phyloP scores from a whole-genome alignment of 2,329 filamentous ascomycete species.

The Acrocalymma vagum region DNA sequence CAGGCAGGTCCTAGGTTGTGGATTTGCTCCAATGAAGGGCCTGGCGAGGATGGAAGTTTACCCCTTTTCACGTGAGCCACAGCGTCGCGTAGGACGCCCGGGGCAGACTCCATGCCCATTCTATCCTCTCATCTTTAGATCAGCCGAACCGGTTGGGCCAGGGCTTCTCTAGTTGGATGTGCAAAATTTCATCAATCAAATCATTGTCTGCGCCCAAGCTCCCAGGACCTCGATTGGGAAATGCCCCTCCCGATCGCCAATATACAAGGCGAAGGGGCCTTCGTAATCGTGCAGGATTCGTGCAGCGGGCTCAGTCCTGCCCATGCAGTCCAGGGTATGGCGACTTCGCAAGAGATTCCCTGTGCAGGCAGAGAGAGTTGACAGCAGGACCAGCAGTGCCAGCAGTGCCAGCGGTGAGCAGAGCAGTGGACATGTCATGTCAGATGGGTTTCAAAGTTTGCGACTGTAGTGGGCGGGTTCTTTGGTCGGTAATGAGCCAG shows the following conservation, averaged over 20 bases:
- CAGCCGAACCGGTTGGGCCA: constrained; percentile 38
- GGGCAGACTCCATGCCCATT: constrained; percentile 11
- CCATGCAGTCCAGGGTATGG: constrained; percentile 16
- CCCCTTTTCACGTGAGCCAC: constrained; percentile 42
- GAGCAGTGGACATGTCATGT: constrained; percentile 1
- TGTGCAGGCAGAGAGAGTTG: neutral
- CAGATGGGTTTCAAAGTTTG: constrained; percentile 3
- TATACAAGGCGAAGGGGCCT: constrained; percentile 20
- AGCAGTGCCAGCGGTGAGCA: constrained; percentile 2
- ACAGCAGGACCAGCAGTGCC: constrained; percentile 2
- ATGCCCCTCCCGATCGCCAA: constrained; percentile 27
- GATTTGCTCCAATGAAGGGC: constrained; percentile 5
- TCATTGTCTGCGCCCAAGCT: constrained; percentile 19
- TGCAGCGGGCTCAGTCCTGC: constrained; percentile 13
- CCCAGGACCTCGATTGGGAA: constrained; percentile 27
- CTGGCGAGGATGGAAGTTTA: constrained; percentile 9
- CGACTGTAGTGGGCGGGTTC: constrained; percentile 8
- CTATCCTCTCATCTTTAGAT: constrained; percentile 32
- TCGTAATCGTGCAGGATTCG: constrained; percentile 29
- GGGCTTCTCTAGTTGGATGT: constrained; percentile 20
- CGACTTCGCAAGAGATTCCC: neutral
- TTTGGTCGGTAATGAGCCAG: constrained; percentile 10
- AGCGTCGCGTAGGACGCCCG: constrained; percentile 3
- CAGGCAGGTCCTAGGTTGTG: constrained; percentile 22
- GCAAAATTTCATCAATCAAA: constrained; percentile 29